A percentile compares a stretch with the other conserved stretches of the same genome.
phyloP scores from a whole-genome alignment of 2,329 filamentous ascomycete species.

The Alternaria sp. region DNA sequence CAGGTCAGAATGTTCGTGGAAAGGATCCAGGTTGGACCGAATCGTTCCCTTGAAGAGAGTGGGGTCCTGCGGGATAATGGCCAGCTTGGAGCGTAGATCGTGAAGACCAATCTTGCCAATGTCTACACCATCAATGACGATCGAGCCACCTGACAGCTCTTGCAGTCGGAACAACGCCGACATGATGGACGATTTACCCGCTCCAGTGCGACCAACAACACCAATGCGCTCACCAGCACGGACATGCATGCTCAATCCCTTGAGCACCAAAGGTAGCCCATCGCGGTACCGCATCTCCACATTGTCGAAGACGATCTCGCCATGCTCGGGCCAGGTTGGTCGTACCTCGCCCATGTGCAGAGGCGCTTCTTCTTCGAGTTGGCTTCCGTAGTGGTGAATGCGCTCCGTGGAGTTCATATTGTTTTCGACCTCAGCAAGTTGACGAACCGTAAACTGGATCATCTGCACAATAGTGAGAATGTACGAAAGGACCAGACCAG shows the following conservation, averaged over 20 bases:
- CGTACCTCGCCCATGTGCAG: constrained; percentile 75
- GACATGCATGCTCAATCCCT: constrained; percentile 68
- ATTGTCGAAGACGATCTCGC: constrained; percentile 65
- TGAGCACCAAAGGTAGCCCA: constrained; percentile 57
- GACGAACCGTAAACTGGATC: constrained; percentile 93
- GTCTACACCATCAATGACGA: constrained; percentile 58
- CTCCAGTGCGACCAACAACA: constrained; percentile 81
- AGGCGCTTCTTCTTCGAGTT: constrained; percentile 88
- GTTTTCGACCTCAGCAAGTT: constrained; percentile 95
- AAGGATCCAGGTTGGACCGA: constrained; percentile 80
- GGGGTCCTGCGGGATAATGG: constrained; percentile 85
- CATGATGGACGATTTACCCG: constrained; percentile 86
- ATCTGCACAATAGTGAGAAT: constrained; percentile 93
- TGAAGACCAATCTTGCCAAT: constrained; percentile 77
- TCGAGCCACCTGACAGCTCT: constrained; percentile 56
- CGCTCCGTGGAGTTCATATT: constrained; percentile 97
- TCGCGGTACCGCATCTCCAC: constrained; percentile 61
- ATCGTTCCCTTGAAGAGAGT: constrained; percentile 84
- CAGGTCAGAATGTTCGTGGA: constrained; percentile 77
- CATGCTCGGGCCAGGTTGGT: constrained; percentile 81
- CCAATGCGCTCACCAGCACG: constrained; percentile 79
- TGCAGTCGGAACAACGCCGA: constrained; percentile 77
- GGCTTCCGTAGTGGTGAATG: constrained; percentile 84
- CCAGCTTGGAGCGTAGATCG: constrained; percentile 75
- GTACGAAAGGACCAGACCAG: constrained; percentile 88